phyloP scores from a whole-genome alignment of 805 yeast species.

The Kuraishia ogatae region DNA sequence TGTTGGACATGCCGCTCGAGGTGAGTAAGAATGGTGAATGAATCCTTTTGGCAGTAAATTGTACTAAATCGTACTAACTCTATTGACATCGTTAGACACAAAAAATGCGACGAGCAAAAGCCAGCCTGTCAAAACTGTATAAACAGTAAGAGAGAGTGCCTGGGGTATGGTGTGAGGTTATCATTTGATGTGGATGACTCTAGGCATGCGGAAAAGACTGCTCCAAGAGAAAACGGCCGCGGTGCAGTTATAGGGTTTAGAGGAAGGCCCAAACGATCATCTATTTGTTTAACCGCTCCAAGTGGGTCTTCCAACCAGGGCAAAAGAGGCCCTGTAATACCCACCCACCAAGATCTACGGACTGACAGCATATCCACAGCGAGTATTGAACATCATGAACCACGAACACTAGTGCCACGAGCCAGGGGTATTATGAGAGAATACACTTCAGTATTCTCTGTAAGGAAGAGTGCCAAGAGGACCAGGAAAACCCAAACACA shows the following conservation, averaged over 20 bases:
- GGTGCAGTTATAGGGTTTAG: neutral
- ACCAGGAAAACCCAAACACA: neutral
- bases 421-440: neutral
- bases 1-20: neutral
- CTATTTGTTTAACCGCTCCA: neutral
- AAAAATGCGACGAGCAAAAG: constrained; percentile 1
- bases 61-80: neutral
- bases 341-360: neutral
- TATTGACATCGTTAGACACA: neutral
- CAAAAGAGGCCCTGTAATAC: neutral
- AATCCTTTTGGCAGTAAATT: too few species aligned
- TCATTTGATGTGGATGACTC: constrained; percentile 2
- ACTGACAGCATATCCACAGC: too few species aligned
- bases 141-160: neutral
- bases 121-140: constrained; percentile 1
- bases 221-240: neutral
- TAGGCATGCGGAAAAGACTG: neutral
- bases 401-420: neutral
- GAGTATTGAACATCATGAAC: neutral
- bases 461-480: neutral
- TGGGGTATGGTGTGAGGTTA: neutral
- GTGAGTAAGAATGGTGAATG: neutral
- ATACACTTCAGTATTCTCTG: neutral
- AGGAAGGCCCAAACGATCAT: neutral
- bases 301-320: neutral